These are phyloP conservation scores for Hyaloperonospora arabidopsidis DNA, from an alignment of 352 stramenopile species.

Conservation along the genomic window DNA sequence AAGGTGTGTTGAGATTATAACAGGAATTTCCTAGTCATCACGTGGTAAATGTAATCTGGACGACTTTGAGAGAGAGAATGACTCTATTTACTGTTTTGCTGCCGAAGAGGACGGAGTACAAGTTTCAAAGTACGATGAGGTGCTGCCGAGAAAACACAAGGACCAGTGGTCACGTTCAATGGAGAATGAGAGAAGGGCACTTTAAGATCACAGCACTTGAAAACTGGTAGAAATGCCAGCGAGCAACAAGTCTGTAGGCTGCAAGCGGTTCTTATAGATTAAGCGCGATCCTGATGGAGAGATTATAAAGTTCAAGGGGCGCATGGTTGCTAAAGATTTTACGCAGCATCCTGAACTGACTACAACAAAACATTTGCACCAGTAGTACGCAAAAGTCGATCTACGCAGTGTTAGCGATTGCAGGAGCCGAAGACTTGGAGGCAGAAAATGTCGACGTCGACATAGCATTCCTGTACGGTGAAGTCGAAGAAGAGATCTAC, in stretches of 20 bases:
- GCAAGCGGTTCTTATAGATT: not conserved
- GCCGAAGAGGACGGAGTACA: not conserved
- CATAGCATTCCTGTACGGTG: conserved; percentile 4
- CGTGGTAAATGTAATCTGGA: not conserved
- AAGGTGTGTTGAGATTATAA: not conserved
- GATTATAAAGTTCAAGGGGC: too few species aligned
- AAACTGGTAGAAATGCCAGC: not conserved
- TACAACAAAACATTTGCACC: conserved; percentile 3
- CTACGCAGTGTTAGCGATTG: not conserved
- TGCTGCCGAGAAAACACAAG: not conserved
- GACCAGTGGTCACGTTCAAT: not conserved
- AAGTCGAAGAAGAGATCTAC: conserved; percentile 9
- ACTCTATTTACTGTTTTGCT: too few species aligned
- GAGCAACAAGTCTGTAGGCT: not conserved
- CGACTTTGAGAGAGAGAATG: not conserved
- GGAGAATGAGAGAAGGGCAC: not conserved
- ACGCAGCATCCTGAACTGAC: not conserved
- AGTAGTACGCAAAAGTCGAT: conserved; percentile 3
- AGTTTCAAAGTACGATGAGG: not conserved
- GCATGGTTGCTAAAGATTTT: conserved; percentile 1
- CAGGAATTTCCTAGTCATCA: not conserved
- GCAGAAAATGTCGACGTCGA: conserved; percentile 3
- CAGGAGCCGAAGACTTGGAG: not conserved
- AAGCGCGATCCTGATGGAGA: too few species aligned
- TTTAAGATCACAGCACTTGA: not conserved